A percentile compares a stretch with the other conserved stretches of the same genome.
Conservation (phyloP, 805 yeast species). For the Blastobotrys peoriensis region DNA sequence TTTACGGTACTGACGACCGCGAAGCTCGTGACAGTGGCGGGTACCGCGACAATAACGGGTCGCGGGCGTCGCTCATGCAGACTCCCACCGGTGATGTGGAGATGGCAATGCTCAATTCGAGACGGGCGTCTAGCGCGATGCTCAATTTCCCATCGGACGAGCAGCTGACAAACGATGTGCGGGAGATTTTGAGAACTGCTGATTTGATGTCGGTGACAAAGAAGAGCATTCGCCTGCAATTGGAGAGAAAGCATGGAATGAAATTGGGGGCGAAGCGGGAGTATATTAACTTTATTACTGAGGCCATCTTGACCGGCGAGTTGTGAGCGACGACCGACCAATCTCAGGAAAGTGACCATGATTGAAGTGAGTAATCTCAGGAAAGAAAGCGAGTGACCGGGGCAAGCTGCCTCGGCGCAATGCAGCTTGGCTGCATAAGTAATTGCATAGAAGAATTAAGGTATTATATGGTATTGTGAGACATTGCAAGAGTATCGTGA, state of each 20-base stretch:
- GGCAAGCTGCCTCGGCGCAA: no score
- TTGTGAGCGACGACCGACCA: conserved; percentile 24
- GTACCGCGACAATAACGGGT: neutral
- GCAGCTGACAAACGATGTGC: conserved; percentile 31
- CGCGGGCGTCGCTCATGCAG: neutral
- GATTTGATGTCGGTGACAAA: conserved; percentile 36
- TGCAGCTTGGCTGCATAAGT: no score
- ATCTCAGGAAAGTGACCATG: no score
- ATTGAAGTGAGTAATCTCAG: no score
- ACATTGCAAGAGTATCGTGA: no score
- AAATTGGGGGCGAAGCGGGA: conserved; percentile 30
- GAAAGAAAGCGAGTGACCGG: no score
- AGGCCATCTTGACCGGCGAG: conserved; percentile 36
- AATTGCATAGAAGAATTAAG: no score
- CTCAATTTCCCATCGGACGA: conserved; percentile 29
- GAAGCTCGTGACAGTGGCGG: no score
- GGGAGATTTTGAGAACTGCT: conserved; percentile 33
- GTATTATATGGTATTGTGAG: no score
- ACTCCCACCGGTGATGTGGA: conserved; percentile 11
- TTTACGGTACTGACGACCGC: neutral
- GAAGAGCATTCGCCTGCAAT: conserved; percentile 31
- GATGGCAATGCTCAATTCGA: conserved; percentile 19
- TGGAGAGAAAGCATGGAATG: conserved; percentile 32
- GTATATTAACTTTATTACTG: conserved; percentile 35
- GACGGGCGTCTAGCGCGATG: conserved; percentile 8